Base-by-base conservation (phyloP, 306 rosid genomes). In the Cicer bijugum region DNA sequence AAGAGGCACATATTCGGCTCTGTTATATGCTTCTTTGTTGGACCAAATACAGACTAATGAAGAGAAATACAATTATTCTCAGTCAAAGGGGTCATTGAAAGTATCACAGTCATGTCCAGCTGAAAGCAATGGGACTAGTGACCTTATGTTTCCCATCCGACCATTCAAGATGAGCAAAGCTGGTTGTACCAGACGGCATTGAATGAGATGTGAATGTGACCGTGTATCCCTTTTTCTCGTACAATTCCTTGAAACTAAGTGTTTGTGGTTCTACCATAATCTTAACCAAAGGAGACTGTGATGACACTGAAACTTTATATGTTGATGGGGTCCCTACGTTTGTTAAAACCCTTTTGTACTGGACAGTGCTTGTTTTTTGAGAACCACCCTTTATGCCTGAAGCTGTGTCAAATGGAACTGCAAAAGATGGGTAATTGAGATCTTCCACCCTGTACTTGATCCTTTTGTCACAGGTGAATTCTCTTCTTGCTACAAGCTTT, bases 371-470 rank as follows among this genome's bases (percentile, higher is more conserved):
- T 38, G 85, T 56, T 17, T 60, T 81, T 3, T 66, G 67, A 39
- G 72, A 35, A 50, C 88, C 86, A 33, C 85, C 96, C 10, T 77
- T 74, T 67, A 1, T 9, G 63, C 83, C 91, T 44, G 88, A 82
- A 65, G 89, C 76, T n/a, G 89, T 80, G 59, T 80, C 78, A 48
- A 91, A 82, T n/a, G 89, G 86, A 82, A 91, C 96, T 7, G 94
- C 85, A 52, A 94, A 94, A 57, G 98, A 91, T 9, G 98, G 98
- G 79, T 94, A 94, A 59, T 94, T 94, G 28, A 91, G 80, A 83
- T 94, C 87, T 71, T 82, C 83, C 75, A 88, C 83, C 75, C 84
- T 88, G 86, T 94, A 88, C 9, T 38, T 71, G 42, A 85, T 91
- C 44, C 77, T 83, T 43, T 82, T 58, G 64, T 76, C 75, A 52